Evolutionary conservation across 2,329 filamentous ascomycete species (phyloP), one percentile per base, ranked within the genome.

Genomic region (Pseudocercospora musae): DNA sequence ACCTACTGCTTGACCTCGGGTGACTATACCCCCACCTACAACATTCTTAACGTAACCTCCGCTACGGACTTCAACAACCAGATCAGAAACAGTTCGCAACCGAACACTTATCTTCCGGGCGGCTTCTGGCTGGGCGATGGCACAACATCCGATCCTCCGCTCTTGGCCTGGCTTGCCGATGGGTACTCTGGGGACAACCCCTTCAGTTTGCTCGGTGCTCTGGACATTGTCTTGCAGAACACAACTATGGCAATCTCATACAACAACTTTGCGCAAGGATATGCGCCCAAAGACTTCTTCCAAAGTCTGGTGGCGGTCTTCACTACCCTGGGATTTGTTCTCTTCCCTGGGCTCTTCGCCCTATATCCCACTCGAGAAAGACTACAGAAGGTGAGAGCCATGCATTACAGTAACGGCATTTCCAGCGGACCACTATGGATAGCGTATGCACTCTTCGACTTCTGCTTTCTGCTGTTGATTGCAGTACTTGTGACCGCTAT

Each of bases 371-470:
- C 91, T 11, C 81, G 89, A 31, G 92, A 96, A 75, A 84, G 91
- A 31, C 79, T 91, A 11, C 81, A 86, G 53, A 89, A 91, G 66
- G 90, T 96, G 25, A 86, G 92, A 53, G 89, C 89, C 11, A 80
- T 96, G 46, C 88, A 96, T 74, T 96, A 95, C 75, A 94, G 90
- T 58, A 96, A 96, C 71, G 92, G 92, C 42, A 91, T 96, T 20
- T 83, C 89, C 5, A 87, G 89, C 0, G 79, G 90, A 8, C 90
- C 92, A 0, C 80, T 96, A 4, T 96, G 92, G 92, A 76, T 90
- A 5, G 90, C 92, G 0, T 95, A 96, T 71, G 79, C 89, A 1
- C 72, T 81, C 0, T 96, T 96, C 70, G 92, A 96, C 76, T 91
- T 92, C 65, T 74, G 84, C 50, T 85, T 94, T 57, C 85, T 90